Percentiles rank a stretch among this genome's conserved stretches.
These are phyloP conservation scores for Kluyveromyces dobzhanskii DNA, from an alignment of 805 yeast genomes.

Conservation along the genomic window DNA sequence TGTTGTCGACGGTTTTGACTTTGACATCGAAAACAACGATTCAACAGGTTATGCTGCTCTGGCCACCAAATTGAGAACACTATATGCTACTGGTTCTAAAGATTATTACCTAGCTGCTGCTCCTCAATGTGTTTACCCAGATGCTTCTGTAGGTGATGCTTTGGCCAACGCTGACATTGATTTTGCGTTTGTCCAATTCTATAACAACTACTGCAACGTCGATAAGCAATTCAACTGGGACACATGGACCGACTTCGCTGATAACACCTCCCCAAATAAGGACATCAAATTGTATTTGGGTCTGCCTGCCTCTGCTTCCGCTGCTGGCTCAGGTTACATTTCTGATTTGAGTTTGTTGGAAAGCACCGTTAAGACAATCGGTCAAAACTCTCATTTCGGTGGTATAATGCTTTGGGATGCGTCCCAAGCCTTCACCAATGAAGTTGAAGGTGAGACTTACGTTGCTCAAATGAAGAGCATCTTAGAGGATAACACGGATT, in stretches of 20 bases:
- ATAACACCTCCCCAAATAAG: constrained; percentile 50
- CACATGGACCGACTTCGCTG: constrained; percentile 64
- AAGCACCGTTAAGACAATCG: constrained; percentile 59
- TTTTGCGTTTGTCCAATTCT: constrained; percentile 80
- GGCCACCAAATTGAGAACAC: constrained; percentile 44
- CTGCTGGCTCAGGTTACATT: constrained; percentile 59
- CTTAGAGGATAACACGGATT: constrained; percentile 23
- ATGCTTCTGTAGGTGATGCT: constrained; percentile 53
- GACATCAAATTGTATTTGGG: constrained; percentile 68
- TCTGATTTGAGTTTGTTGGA: constrained; percentile 33
- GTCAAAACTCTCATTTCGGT: constrained; percentile 64
- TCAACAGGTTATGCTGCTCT: constrained; percentile 61
- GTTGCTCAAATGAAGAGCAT: constrained; percentile 37
- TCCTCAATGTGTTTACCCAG: constrained; percentile 89
- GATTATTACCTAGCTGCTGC: constrained; percentile 75
- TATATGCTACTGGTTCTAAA: constrained; percentile 47
- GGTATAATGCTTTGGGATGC: constrained; percentile 94
- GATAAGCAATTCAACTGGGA: constrained; percentile 54
- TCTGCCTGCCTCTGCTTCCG: constrained; percentile 54
- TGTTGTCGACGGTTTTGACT: constrained; percentile 84
- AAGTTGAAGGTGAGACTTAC: constrained; percentile 37
- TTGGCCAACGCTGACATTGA: constrained; percentile 58
- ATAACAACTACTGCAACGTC: constrained; percentile 72
- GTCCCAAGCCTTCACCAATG: constrained; percentile 51
- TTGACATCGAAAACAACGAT: constrained; percentile 69